Evolutionary conservation across 345 rosid species (phyloP).

Genomic region (Brassica napus): Da-Ae NC_063452.1:10933501-10934000

Average conservation of each 20-base stretch:
- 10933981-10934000: too few relatives aligned
- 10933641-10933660: conserved; percentile 25
- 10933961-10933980: too few relatives aligned
- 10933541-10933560: conserved; percentile 58
- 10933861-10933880: not conserved
- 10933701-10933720: conserved; percentile 40
- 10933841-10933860: not conserved
- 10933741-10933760: conserved; percentile 12
- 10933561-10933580: conserved; percentile 34
- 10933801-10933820: not conserved
- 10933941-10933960: too few relatives aligned
- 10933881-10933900: not conserved
- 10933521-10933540: conserved; percentile 60
- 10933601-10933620: conserved; percentile 30
- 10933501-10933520: conserved; percentile 39
- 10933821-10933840: not conserved
- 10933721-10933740: not conserved
- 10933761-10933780: not conserved
- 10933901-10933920: too few relatives aligned
- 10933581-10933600: conserved; percentile 33
- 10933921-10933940: too few relatives aligned
- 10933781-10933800: not conserved
- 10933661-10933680: conserved; percentile 43
- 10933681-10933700: conserved; percentile 19
- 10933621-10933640: conserved; percentile 21